These are phyloP conservation scores for Nevesoporus exiguus DNA, from an alignment of 768 basidiomycete genomes.

Conservation along the genomic window DNA sequence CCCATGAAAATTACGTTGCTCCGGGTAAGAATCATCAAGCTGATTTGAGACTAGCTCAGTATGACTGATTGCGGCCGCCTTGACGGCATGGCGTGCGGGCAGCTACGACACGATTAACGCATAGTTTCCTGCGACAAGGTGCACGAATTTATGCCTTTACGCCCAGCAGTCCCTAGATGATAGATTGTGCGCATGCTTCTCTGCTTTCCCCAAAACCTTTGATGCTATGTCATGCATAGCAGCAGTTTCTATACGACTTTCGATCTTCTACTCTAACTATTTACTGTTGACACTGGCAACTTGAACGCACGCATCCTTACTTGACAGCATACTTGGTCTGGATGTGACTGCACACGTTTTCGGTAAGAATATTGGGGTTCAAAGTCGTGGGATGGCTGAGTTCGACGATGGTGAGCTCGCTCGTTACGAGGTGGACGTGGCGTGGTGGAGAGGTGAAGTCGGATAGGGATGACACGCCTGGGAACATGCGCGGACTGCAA, in stretches of 20 bases:
- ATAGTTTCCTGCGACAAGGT: constrained; percentile 56
- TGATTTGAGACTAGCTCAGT: constrained; percentile 14
- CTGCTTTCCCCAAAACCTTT: constrained; percentile 5
- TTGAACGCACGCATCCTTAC: constrained; percentile 1
- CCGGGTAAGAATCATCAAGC: constrained; percentile 55
- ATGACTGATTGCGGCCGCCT: constrained; percentile 14
- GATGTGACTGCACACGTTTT: constrained; percentile 22
- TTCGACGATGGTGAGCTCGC: background rate
- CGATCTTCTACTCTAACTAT: constrained; percentile 28
- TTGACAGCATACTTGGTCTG: constrained; percentile 13
- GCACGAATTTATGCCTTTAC: constrained; percentile 55
- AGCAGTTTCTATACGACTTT: constrained; percentile 20
- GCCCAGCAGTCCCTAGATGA: constrained; percentile 33
- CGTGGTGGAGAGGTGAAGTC: background rate
- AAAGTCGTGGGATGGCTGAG: constrained; percentile 4
- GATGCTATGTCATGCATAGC: constrained; percentile 16
- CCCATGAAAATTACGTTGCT: constrained; percentile 70
- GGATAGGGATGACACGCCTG: constrained; percentile 16
- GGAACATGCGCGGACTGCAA: constrained; percentile 9
- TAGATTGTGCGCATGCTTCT: constrained; percentile 18
- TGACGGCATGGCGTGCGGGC: constrained; percentile 15
- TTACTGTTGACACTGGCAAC: constrained; percentile 21
- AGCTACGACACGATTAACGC: constrained; percentile 52
- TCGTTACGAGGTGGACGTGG: background rate
- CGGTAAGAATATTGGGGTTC: background rate